These are phyloP conservation scores for Debaryomyces singareniensis DNA, from an alignment of 1,139 yeast species.

Conservation along the genomic window DNA sequence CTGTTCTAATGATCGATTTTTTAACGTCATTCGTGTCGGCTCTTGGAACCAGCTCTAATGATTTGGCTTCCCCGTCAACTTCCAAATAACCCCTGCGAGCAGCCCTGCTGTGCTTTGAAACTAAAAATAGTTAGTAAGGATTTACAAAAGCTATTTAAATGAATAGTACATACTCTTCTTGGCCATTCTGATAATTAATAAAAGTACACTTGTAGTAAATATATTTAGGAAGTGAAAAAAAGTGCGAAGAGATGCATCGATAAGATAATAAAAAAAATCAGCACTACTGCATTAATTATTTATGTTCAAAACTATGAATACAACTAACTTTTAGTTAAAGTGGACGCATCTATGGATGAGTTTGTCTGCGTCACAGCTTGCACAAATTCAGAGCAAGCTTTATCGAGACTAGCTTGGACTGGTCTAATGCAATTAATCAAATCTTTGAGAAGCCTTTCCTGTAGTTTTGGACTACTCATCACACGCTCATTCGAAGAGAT, in stretches of 20 bases:
- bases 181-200: conserved; percentile 3
- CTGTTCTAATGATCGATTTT: conserved; percentile 60
- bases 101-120: conserved; percentile 69
- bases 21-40: conserved; percentile 52
- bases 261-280: conserved; percentile 4
- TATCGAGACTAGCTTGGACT: conserved; percentile 22
- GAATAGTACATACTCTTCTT: conserved; percentile 5
- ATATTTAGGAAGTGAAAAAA: neutral
- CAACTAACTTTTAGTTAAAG: no score
- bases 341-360: no score
- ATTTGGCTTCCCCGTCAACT: conserved; percentile 39
- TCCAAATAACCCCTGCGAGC: conserved; percentile 60
- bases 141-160: no score
- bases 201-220: neutral
- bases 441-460: conserved; percentile 29
- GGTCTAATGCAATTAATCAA: conserved; percentile 25
- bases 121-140: conserved; percentile 19
- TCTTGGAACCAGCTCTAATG: conserved; percentile 48
- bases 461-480: conserved; percentile 22
- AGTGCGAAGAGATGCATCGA: neutral
- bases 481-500: conserved; percentile 7
- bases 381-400: conserved; percentile 26
- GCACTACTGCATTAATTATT: no score
- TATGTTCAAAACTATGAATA: no score
- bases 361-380: conserved; percentile 23